Base-by-base conservation (phyloP, 2,329 filamentous ascomycete species). In the Orbilia javanica region DNA sequence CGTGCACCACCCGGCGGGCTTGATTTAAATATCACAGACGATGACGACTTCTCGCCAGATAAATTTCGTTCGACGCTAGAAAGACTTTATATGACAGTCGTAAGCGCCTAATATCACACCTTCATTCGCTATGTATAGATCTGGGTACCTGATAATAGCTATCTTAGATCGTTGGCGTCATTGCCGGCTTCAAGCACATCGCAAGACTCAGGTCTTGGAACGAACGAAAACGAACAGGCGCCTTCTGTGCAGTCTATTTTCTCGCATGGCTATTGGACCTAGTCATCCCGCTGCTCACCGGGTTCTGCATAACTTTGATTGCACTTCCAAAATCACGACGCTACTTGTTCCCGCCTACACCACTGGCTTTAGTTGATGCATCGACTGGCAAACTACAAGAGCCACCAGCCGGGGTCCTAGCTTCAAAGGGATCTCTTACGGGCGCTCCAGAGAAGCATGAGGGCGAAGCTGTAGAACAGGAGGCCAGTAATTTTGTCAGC, bases 41-140 rank as follows among this genome's bases (percentile, higher is more conserved):
- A 95, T 67, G 93, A 96, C 80, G 91, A 94, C 72, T 96, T 96
- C 83, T 93, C 91, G 0, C 93, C 93, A 0, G 93, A 96, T 82
- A 96, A 96, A 84, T 85, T 96, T 52, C 88, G 93, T 10, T 89
- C 90, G 1, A 93, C 92, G 66, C 83, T 96, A 3, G 93, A 96
- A 84, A 87, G 93, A 13, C 85, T 96, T 10, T 96, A 96, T 83
- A 94, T 93, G 87, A 93, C 91, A 0, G 89, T 96, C 0, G 69
- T 80, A 71, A 42, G 73, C 67, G 62, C 25, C 4, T 1, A 31
- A 34, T 36, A 64, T 29, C 11, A 27, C 10, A 22, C 6, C 3
- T 39, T 15, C 10, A 10, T 39, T 15, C 10, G n/a, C 13, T 39
- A 39, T 39, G 8, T 39, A 20, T 15, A n/a, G 11, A 57, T 27